Evolutionary conservation across 2,329 filamentous ascomycete genomes (phyloP), one percentile per base, ranked within the genome.

Genomic region (Talaromyces pinophilus): DNA sequence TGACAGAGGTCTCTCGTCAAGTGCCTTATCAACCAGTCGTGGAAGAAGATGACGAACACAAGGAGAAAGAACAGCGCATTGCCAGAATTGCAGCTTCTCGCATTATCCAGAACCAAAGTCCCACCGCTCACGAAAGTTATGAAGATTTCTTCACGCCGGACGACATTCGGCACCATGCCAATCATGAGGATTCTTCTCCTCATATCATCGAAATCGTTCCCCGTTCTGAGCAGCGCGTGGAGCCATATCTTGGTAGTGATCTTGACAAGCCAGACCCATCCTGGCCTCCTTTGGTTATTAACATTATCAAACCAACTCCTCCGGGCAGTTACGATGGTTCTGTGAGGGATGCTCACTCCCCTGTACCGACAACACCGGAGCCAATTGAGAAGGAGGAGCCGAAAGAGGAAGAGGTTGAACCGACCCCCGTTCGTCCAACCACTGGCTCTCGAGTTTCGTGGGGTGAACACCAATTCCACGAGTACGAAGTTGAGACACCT

Each of bases 401-500:
- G 62, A 79, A 72, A 44, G 73, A 52, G 48, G 48, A 82, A 35
- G 67, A 63, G 28, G 48, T 35, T 17, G 67, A 66, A 25, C 79
- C 76, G 54, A 80, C 80, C 11, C 82, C 85, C 62, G 73, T 82
- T 11, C 76, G 80, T 28, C 79, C 82, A 38, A 79, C 79, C 6
- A 76, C 78, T 25, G 74, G 72, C 30, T 81, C 85, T 6, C 89
- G 88, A 70, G 88, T 90, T 4, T 87, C 83, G 13, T 90, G 87
- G 88, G 88, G 87, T 11, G 81, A 88, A 67, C 88, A 88, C 69
- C 82, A 88, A 72, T 89, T 85, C 3, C 87, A 89, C 73, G 85
- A 86, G 67, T 90, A 87, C 68, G 85, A 88, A 59, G 82, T 86
- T 11, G 85, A 87, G 67, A 88, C 84, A 62, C 85, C 87, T 6